Evolutionary conservation across 345 rosid species (phyloP).

Genomic region (Anacardium occidentale): DNA sequence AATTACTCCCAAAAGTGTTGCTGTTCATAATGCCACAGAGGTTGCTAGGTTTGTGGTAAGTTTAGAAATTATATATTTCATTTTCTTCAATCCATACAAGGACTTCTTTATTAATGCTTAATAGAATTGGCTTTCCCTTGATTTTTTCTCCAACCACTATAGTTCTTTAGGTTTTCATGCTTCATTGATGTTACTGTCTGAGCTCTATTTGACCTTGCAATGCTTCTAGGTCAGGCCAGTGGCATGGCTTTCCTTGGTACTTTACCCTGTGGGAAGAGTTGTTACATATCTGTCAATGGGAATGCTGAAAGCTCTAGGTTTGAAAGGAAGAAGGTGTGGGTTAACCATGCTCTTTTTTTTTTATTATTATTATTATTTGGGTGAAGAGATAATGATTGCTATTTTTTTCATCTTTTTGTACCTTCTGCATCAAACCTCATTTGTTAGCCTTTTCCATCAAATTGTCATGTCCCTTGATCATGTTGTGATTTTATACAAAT

Average conservation of each 20-base stretch:
- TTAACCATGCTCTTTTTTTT: constrained; percentile 9
- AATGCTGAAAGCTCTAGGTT: constrained; percentile 89
- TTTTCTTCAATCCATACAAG: not conserved
- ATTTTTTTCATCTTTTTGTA: not conserved
- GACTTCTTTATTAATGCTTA: not conserved
- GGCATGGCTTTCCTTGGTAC: constrained; percentile 94
- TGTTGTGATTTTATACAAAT: not conserved
- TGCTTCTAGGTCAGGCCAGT: constrained; percentile 96
- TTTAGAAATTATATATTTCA: constrained; percentile 12
- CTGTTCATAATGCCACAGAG: constrained; percentile 92
- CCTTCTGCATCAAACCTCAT: not conserved
- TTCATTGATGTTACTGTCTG: constrained; percentile 12
- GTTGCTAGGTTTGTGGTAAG: constrained; percentile 97
- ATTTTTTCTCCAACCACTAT: not conserved
- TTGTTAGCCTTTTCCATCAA: not conserved
- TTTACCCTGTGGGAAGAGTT: constrained; percentile 95
- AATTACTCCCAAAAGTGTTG: constrained; percentile 98
- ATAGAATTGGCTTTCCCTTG: not conserved
- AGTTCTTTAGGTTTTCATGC: constrained; percentile 5
- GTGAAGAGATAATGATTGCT: not conserved
- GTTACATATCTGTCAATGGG: constrained; percentile 95
- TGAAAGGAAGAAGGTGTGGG: constrained; percentile 87
- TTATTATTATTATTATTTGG: no score
- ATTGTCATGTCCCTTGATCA: constrained; percentile 1
- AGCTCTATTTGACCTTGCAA: constrained; percentile 31